These are phyloP conservation scores for Isatis tinctoria DNA, from an alignment of 345 rosid genomes.

Conservation along the genomic window DNA sequence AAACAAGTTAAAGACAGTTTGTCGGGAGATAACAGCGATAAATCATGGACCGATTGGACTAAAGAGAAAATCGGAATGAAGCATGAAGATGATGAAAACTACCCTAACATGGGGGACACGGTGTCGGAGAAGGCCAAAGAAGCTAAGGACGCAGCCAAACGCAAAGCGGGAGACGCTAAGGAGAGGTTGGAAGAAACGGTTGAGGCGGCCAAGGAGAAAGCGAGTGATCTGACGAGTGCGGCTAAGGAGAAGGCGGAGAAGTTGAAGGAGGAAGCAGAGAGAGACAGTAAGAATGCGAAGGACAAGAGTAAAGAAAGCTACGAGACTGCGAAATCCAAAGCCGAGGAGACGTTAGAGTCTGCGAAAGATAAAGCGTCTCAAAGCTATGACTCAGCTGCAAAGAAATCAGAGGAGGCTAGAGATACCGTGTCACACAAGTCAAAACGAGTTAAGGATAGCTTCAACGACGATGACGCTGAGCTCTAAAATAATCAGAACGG, in stretches of 20 bases:
- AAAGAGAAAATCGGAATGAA: conserved; percentile 20
- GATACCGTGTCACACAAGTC: conserved; percentile 27
- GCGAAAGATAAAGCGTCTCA: conserved; percentile 30
- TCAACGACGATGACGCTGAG: conserved; percentile 28
- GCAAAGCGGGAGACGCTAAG: conserved; percentile 26
- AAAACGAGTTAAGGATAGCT: conserved; percentile 24
- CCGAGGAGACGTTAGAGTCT: conserved; percentile 15
- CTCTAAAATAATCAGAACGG: not conserved
- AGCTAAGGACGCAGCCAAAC: conserved; percentile 11
- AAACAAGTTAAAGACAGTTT: conserved; percentile 28
- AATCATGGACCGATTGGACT: conserved; percentile 22
- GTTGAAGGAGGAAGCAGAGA: conserved; percentile 25
- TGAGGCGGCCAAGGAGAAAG: conserved; percentile 28
- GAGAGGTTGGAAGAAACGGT: conserved; percentile 26
- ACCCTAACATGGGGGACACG: conserved; percentile 23
- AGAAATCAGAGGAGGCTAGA: conserved; percentile 28
- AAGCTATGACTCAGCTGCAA: conserved; percentile 23
- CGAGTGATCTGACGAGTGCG: conserved; percentile 15
- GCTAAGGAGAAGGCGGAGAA: conserved; percentile 32
- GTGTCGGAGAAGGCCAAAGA: conserved; percentile 30
- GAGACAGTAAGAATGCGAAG: not conserved
- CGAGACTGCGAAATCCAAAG: conserved; percentile 19
- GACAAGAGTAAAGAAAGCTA: conserved; percentile 32
- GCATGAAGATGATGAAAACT: not conserved
- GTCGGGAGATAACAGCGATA: conserved; percentile 4